Evolutionary conservation across 2,329 filamentous ascomycete genomes (phyloP), one percentile per base, ranked within the genome.

Genomic region (Salinomyces thailandicus): DNA sequence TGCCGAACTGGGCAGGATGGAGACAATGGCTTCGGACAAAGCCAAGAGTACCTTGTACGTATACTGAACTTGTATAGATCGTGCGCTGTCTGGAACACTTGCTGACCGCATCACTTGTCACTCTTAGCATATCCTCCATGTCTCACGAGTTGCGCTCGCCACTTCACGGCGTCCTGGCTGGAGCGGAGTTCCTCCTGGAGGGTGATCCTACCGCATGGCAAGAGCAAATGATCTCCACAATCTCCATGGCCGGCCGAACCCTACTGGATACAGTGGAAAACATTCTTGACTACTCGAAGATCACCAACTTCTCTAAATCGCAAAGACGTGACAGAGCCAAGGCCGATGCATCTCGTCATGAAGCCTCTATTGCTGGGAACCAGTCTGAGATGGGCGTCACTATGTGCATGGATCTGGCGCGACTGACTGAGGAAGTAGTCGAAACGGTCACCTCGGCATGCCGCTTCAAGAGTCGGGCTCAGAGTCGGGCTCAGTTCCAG

Each of bases 61-160:
- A n/a, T n/a, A n/a, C n/a, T n/a, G n/a, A n/a, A n/a, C n/a, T n/a
- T n/a, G n/a, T n/a, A n/a, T n/a, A n/a, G n/a, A n/a, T n/a, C n/a
- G n/a, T n/a, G n/a, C n/a, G 22, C 22, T 26, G 22, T 26, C 22
- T 8, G 8, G 22, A n/a, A n/a, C 22, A 26, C n/a, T n/a, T 26
- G n/a, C 22, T 26, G 22, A n/a, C n/a, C n/a, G n/a, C n/a, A n/a
- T n/a, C n/a, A n/a, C n/a, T n/a, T n/a, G n/a, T 73, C n/a, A n/a
- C n/a, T n/a, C n/a, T n/a, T n/a, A n/a, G n/a, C 28, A 63, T 73
- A 7, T 63, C 64, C 0, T 68, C 64, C 0, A 63, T 73, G 11
- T 65, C 60, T 19, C 70, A 73, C 44, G 71, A 73, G 41, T 54
- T 73, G 8, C 54, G 68, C 4, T 66, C 53, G 18, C 70, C 61